Conservation (phyloP, 495 filamentous ascomycete species). For the Xylaria cubensis region DNA sequence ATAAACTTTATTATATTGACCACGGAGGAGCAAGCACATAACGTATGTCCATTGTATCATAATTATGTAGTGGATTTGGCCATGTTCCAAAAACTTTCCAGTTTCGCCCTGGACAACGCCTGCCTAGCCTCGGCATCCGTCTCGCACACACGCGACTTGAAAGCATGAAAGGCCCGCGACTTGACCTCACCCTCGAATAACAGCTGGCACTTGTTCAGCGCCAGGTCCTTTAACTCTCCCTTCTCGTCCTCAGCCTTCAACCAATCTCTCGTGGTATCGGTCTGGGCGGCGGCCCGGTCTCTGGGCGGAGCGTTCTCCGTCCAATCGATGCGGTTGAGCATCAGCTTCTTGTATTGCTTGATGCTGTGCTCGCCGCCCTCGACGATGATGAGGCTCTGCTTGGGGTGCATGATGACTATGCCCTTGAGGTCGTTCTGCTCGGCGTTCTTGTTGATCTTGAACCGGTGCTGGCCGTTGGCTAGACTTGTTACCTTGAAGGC, state of each 20-base stretch:
- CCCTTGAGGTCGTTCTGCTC: conserved; percentile 87
- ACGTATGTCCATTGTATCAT: neutral
- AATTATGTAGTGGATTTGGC: conserved; percentile 65
- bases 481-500: conserved; percentile 91
- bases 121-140: conserved; percentile 88
- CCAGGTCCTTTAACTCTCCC: conserved; percentile 79
- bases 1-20: neutral
- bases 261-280: conserved; percentile 72
- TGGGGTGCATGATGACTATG: conserved; percentile 86
- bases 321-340: conserved; percentile 94
- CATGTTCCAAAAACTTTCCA: conserved; percentile 96
- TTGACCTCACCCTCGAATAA: conserved; percentile 90
- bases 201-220: conserved; percentile 76
- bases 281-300: conserved; percentile 62
- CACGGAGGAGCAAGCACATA: neutral
- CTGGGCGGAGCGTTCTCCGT: conserved; percentile 80
- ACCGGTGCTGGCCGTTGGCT: conserved; percentile 88
- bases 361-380: conserved; percentile 86
- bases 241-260: conserved; percentile 78
- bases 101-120: conserved; percentile 75
- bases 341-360: conserved; percentile 79
- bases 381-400: conserved; percentile 85
- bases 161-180: conserved; percentile 78
- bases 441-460: conserved; percentile 89
- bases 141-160: conserved; percentile 85